phyloP scores from a whole-genome alignment of 2,329 filamentous ascomycete species.

The Myriosclerotinia scirpicola region DNA sequence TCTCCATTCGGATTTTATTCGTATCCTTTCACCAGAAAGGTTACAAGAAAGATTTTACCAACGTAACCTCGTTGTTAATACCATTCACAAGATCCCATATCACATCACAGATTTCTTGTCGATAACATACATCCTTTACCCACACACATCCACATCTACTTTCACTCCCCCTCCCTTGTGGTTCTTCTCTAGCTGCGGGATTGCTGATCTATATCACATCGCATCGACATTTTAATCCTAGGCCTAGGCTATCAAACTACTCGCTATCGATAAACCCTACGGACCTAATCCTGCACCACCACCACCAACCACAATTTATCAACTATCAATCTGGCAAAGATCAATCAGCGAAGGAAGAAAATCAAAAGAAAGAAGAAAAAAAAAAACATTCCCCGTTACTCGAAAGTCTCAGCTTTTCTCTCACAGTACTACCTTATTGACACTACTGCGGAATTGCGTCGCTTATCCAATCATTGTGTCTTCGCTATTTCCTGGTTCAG shows the following conservation, averaged over 20 bases:
- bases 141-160: constrained; percentile 6
- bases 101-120: constrained; percentile 3
- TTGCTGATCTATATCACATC: constrained; percentile 23
- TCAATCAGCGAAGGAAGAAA: neutral
- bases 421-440: constrained; percentile 5
- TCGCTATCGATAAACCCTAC: constrained; percentile 21
- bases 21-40: neutral
- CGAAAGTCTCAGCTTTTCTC: constrained; percentile 15
- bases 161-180: constrained; percentile 2
- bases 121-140: constrained; percentile 10
- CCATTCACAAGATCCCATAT: constrained; percentile 10
- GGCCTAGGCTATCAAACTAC: neutral
- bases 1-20: constrained; percentile 7
- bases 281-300: constrained; percentile 1
- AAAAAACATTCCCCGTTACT: constrained; percentile 3
- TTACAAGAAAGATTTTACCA: neutral
- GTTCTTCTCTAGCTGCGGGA: constrained; percentile 8
- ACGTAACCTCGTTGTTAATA: constrained; percentile 13
- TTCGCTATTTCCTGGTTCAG: neutral
- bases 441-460: constrained; percentile 9
- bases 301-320: constrained; percentile 7
- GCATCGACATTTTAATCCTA: constrained; percentile 19
- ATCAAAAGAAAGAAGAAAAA: neutral
- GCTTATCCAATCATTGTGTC: neutral
- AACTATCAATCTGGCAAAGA: neutral